Conservation (phyloP, 371 early-diverging fungal genomes). For the Rhizopus delemar region DNA sequence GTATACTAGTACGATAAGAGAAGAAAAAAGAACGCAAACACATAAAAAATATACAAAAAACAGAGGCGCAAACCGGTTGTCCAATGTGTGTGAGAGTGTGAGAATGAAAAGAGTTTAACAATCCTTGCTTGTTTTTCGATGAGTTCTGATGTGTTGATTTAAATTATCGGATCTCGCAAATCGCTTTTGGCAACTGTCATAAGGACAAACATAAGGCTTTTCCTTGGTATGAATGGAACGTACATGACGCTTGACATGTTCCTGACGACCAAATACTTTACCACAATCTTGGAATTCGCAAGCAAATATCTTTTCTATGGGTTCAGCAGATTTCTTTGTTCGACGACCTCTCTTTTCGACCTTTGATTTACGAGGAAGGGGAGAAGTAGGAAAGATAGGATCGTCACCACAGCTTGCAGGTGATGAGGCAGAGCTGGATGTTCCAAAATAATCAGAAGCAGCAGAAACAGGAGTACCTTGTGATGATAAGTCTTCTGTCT, state of each 20-base stretch:
- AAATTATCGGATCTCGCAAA: conserved; percentile 86
- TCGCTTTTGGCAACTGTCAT: conserved; percentile 69
- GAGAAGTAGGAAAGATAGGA: neutral
- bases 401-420: neutral
- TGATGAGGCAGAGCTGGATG: neutral
- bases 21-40: too few species aligned
- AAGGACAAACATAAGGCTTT: conserved; percentile 65
- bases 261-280: conserved; percentile 77
- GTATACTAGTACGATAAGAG: too few species aligned
- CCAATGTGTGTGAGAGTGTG: too few species aligned
- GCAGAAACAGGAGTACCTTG: neutral
- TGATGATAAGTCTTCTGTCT: neutral
- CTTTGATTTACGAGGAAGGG: neutral
- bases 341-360: neutral
- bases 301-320: conserved; percentile 32
- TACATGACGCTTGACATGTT: conserved; percentile 83
- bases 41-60: too few species aligned
- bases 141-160: conserved; percentile 68
- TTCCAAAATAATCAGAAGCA: neutral
- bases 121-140: conserved; percentile 29
- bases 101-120: neutral
- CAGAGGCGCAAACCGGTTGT: neutral
- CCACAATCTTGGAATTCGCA: conserved; percentile 64
- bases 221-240: conserved; percentile 62
- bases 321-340: neutral